phyloP scores from a whole-genome alignment of 2,329 filamentous ascomycete genomes.

The Hypoxylon sp. region DNA sequence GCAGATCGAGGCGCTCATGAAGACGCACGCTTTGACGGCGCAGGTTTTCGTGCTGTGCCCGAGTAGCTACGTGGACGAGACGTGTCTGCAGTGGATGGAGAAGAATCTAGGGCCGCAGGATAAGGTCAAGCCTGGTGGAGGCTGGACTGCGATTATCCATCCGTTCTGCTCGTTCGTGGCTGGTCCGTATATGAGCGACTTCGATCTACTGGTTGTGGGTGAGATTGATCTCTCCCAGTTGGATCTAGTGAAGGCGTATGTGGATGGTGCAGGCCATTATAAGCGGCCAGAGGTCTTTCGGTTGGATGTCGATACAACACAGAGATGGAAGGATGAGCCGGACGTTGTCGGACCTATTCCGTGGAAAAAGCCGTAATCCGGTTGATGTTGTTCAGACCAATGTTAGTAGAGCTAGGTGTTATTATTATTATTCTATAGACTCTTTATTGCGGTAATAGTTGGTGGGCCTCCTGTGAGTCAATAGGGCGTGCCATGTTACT shows the following conservation, averaged over 20 bases:
- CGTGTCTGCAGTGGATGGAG: conserved; percentile 58
- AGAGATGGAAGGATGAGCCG: conserved; percentile 38
- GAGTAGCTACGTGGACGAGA: conserved; percentile 60
- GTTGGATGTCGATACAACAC: conserved; percentile 36
- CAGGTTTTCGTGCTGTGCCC: conserved; percentile 62
- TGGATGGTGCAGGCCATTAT: conserved; percentile 52
- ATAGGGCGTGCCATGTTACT: not conserved
- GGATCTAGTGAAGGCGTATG: conserved; percentile 51
- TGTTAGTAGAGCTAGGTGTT: not conserved
- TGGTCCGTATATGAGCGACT: conserved; percentile 48
- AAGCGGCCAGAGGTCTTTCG: conserved; percentile 52
- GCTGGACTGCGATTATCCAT: conserved; percentile 53
- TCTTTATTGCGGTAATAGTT: not conserved
- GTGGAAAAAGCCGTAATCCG: conserved; percentile 16
- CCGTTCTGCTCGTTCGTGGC: conserved; percentile 52
- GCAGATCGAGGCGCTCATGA: conserved; percentile 65
- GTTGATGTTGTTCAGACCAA: not conserved
- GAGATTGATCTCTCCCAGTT: conserved; percentile 52
- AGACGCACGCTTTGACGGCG: conserved; percentile 61
- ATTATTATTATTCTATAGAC: not conserved
- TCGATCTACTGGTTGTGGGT: conserved; percentile 48
- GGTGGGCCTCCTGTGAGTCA: conserved; percentile 32
- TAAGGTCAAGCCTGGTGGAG: conserved; percentile 50
- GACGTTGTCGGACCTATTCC: conserved; percentile 38
- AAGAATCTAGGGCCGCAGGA: conserved; percentile 52